Base-by-base conservation (phyloP, 495 filamentous ascomycete species). In the Xylaria palmicola region DNA sequence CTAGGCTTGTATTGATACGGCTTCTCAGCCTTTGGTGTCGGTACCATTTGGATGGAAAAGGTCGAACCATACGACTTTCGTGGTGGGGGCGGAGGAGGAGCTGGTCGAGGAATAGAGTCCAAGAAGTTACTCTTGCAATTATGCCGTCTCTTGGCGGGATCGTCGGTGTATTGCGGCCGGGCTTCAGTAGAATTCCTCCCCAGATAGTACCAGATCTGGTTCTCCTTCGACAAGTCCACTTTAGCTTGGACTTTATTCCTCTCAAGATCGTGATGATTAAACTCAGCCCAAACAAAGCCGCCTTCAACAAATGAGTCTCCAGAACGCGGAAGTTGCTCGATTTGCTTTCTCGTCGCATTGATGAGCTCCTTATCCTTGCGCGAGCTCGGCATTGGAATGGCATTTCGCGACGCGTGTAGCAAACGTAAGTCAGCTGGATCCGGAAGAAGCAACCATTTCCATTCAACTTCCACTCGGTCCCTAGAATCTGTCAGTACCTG, bases 171-270 rank as follows among this genome's bases (percentile, higher is more conserved):
- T 69, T 96, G 90, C 44, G 91, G 88, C 74, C 88, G 92, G 67
- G 92, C 89, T 70, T 98, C 94, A 19, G 94, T 98, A 45, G 93
- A 97, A 49, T 80, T 84, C 67, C 85, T 83, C 17, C 90, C 90
- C 63, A 98, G 81, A 73, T 97, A 98, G 75, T 90, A 85, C 93
- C 93, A 98, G 56, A 96, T 74, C 65, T 89, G 86, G 58, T 92
- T 85, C 9, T 84, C 78, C 70, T 86, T 86, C 62, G 74, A 68
- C 19, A 96, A 67, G 66, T 93, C 84, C 51, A 94, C 79, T 74
- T 75, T 89, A 79, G 56, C 77, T 70, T 68, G 81, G 29, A 62
- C 64, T 34, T 66, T 67, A 45, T 65, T 75, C 34, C 15, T 49
- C 53, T 66, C 79, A 30, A 72, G 67, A 65, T 75, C 79, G 68